A percentile compares a stretch with the other conserved stretches of the same genome.
Conservation (phyloP, 1,139 yeast species). For the Debaryomyces singareniensis region DNA sequence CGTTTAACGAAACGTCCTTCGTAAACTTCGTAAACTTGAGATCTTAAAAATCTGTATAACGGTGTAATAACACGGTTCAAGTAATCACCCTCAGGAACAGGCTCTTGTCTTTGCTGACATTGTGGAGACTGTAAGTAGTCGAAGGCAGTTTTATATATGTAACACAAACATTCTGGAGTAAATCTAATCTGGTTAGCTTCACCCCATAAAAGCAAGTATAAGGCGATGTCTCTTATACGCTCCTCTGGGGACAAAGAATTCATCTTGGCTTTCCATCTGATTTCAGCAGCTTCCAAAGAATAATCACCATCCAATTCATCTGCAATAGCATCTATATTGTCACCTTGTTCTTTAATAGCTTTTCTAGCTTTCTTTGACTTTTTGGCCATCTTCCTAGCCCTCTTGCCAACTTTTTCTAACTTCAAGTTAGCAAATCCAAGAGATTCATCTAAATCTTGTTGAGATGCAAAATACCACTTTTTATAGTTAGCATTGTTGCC, state of each 20-base stretch:
- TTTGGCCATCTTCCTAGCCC: constrained; percentile 48
- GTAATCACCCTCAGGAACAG: constrained; percentile 94
- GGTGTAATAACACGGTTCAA: constrained; percentile 91
- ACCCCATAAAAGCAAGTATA: constrained; percentile 88
- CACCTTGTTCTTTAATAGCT: constrained; percentile 46
- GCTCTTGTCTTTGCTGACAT: constrained; percentile 85
- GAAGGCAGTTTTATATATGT: constrained; percentile 86
- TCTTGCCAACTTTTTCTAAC: constrained; percentile 60
- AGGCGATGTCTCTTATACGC: constrained; percentile 84
- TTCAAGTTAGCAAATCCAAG: constrained; percentile 54
- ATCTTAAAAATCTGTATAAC: constrained; percentile 79
- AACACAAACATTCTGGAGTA: constrained; percentile 88
- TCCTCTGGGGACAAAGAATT: constrained; percentile 50
- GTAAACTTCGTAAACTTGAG: constrained; percentile 90
- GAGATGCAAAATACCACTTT: constrained; percentile 41
- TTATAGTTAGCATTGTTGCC: constrained; percentile 40
- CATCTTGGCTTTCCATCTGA: constrained; percentile 48
- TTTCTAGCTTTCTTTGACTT: constrained; percentile 59
- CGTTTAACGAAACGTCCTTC: constrained; percentile 97
- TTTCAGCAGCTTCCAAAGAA: constrained; percentile 47
- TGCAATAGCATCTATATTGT: constrained; percentile 48
- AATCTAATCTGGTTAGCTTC: constrained; percentile 97
- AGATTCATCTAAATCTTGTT: constrained; percentile 34
- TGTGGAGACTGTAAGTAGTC: constrained; percentile 85
- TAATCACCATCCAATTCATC: constrained; percentile 86